Evolutionary conservation across 2,329 filamentous ascomycete species (phyloP), one percentile per base, ranked within the genome.

Genomic region (Alternaria novae-zelandiae): DNA sequence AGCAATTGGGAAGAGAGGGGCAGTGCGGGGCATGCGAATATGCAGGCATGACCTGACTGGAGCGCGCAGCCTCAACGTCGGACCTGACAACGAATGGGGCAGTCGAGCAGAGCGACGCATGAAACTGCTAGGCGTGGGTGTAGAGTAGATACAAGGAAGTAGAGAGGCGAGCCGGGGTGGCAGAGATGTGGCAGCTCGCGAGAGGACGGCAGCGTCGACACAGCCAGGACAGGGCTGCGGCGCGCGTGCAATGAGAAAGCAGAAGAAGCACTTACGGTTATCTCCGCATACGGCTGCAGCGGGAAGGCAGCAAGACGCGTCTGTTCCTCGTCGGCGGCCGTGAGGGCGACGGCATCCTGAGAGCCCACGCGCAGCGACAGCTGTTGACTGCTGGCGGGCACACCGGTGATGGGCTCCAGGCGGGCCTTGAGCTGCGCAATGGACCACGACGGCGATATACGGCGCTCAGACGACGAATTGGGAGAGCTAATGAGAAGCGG

Each of bases 371-470:
- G 92, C 76, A 97, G 84, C 28, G 85, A 89, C 65, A 99, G 86
- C 66, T 85, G 88, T 80, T 98, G 96, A 64, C 86, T 89, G 28
- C 86, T 87, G 11, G 94, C 92, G 15, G 96, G 95, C 41, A 98
- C 89, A 65, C 96, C 96, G 2, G 95, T 98, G 81, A 98, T 90
- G 65, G 93, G 91, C 81, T 98, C 95, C 55, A 99, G 89, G 80
- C 96, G 96, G 57, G 86, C 82, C 83, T 95, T 97, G 73, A 98
- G 86, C 74, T 93, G 90, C 59, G 87, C 85, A 76, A 99, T 91
- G 65, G 90, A 91, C 96, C 96, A 99, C 70, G 94, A 91, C 13
- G 95, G 95, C 25, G 93, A 95, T 79, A 98, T 89, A 70, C 96
- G 92, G 65, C 95, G 91, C 83, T 99, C 96, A 55, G 93, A 94